phyloP scores from a whole-genome alignment of 2,329 filamentous ascomycete species.

The Trichoderma endophyticum region DNA sequence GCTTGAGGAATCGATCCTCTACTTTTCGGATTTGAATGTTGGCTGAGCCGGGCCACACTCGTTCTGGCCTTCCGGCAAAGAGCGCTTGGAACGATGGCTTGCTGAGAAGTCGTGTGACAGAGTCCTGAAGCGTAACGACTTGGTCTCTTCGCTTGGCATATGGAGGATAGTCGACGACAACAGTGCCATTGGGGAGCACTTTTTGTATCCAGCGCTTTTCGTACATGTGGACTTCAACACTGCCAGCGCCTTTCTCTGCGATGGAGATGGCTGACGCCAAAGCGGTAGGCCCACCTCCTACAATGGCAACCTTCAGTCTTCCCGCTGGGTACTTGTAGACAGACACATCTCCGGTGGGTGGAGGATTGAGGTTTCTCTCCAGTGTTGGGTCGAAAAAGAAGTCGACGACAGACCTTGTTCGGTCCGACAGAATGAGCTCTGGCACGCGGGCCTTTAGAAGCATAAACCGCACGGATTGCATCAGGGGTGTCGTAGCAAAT shows the following conservation, averaged over 20 bases:
- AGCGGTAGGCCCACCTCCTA: conserved; percentile 34
- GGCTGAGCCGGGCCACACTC: conserved; percentile 36
- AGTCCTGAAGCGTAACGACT: conserved; percentile 36
- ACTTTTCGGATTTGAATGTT: conserved; percentile 40
- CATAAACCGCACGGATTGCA: conserved; percentile 36
- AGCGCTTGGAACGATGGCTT: conserved; percentile 29
- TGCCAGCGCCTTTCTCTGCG: conserved; percentile 33
- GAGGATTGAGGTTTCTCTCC: conserved; percentile 27
- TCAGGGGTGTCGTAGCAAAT: conserved; percentile 30
- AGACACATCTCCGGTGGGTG: conserved; percentile 24
- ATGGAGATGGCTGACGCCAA: conserved; percentile 33
- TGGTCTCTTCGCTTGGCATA: conserved; percentile 33
- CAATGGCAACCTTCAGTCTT: conserved; percentile 31
- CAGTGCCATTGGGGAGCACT: conserved; percentile 20
- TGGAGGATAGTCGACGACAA: conserved; percentile 30
- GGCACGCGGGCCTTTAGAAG: conserved; percentile 31
- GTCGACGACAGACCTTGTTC: conserved; percentile 29
- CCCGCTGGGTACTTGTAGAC: conserved; percentile 29
- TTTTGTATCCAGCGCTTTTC: conserved; percentile 33
- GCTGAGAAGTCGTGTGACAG: conserved; percentile 32
- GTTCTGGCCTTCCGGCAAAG: conserved; percentile 33
- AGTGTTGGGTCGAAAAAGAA: conserved; percentile 38
- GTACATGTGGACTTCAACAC: conserved; percentile 35
- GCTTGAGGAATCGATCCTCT: conserved; percentile 35
- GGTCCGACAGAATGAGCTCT: conserved; percentile 25